Base-by-base conservation (phyloP, 305 asterid genomes). In the Solanum hybrid region DNA sequence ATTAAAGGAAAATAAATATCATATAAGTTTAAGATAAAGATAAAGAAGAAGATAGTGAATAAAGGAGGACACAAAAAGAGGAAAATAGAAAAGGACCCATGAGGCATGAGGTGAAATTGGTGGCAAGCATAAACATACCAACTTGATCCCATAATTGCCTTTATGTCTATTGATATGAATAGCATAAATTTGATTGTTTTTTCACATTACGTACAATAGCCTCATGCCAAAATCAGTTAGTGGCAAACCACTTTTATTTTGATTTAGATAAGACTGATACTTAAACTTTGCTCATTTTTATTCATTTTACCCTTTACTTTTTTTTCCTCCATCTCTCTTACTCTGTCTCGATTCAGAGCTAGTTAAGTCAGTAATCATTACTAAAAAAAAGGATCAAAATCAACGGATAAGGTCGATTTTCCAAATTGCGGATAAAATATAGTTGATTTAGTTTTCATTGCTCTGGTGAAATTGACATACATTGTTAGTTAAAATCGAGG, bases 81-180 rank as follows among this genome's bases (percentile, higher is more conserved):
- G 42, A 37, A 84, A 11, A 35, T 37, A 64, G 75, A 82, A 36
- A 92, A 35, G 87, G 90, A 29, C 87, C 89, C 90, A 51, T 90
- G 75, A 86, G 76, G 20, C 90, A 51, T 90, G 79, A 88, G 76
- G 20, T 10, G 89, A 79, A 46, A 84, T 85, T 84, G 91, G 95
- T 93, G 95, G 95, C 90, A 90, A 93, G 95, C 95, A 93, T 32
- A 91, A 86, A 89, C 86, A 89, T 93, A 95, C 94, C 96, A 93
- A 93, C 92, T 94, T 90, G 91, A 94, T 95, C 95, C 96, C 96
- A 91, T 90, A 51, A 88, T 87, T 92, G 95, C 94, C 89, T 88
- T 92, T 92, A 87, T 92, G 98, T 95, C 96, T 86, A 91, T 86
- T 89, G 95, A 95, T 91, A 90, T 92, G 96, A 94, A 93, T 79